A percentile compares a stretch with the other conserved stretches of the same genome.
phyloP scores from a whole-genome alignment of 2,329 filamentous ascomycete genomes.

The Neonectria neomacrospora region DNA sequence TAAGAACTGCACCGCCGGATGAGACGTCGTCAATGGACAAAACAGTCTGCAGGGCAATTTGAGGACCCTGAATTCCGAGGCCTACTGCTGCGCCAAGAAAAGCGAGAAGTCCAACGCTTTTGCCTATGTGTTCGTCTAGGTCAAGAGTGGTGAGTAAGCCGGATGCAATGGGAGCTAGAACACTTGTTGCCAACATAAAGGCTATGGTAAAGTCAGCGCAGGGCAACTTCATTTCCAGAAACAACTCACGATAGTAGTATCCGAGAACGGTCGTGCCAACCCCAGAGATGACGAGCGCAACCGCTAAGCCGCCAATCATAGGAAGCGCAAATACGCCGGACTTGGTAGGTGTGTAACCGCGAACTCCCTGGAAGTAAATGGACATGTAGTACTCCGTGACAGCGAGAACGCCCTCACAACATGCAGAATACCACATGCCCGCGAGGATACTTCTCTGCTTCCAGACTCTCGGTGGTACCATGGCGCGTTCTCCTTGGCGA shows the following conservation, averaged over 20 bases:
- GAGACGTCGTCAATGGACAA: constrained; percentile 37
- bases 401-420: constrained; percentile 35
- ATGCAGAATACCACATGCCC: constrained; percentile 39
- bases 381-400: constrained; percentile 44
- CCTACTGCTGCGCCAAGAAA: constrained; percentile 39
- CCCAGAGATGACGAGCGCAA: constrained; percentile 36
- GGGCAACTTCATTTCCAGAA: accelerated
- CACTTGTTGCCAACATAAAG: constrained; percentile 39
- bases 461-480: constrained; percentile 32
- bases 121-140: constrained; percentile 35
- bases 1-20: constrained; percentile 38
- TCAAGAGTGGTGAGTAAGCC: constrained; percentile 39
- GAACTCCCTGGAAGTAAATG: constrained; percentile 42
- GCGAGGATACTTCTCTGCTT: constrained; percentile 42
- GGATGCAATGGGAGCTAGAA: constrained; percentile 35
- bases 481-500: constrained; percentile 31
- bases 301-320: constrained; percentile 34
- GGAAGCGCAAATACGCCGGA: constrained; percentile 38
- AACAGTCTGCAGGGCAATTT: constrained; percentile 35
- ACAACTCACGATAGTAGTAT: constrained; percentile 40
- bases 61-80: constrained; percentile 37
- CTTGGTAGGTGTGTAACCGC: constrained; percentile 33
- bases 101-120: constrained; percentile 32
- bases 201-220: constrained; percentile 23
- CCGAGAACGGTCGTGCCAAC: constrained; percentile 36